Conservation (phyloP, 169 alveolate species). For the Babesia divergens region DNA sequence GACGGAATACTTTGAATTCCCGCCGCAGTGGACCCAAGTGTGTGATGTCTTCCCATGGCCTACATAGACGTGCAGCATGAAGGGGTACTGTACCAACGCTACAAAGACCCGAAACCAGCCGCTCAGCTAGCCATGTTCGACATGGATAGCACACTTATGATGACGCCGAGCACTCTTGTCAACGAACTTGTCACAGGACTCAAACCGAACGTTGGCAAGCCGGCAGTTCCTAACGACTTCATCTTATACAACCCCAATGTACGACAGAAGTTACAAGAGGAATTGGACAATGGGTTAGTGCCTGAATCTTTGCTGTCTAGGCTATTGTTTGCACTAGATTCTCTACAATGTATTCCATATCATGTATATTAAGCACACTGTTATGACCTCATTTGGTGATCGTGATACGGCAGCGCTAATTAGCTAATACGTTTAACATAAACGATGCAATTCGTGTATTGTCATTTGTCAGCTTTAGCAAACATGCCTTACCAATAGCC, state of each 20-base stretch:
- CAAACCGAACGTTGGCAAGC: constrained; percentile 15
- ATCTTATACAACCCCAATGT: constrained; percentile 48
- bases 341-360: constrained; percentile 37
- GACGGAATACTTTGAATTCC: neutral
- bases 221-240: constrained; percentile 54
- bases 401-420: neutral
- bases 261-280: constrained; percentile 28
- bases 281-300: constrained; percentile 37
- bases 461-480: no score
- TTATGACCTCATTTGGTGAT: neutral
- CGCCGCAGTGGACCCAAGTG: constrained; percentile 29
- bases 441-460: no score
- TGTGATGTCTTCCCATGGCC: neutral
- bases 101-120: constrained; percentile 50
- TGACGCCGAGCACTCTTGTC: constrained; percentile 57
- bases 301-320: neutral
- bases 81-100: constrained; percentile 35
- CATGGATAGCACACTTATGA: constrained; percentile 64
- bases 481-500: no score
- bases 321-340: constrained; percentile 35
- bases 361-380: neutral
- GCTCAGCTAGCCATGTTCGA: constrained; percentile 51
- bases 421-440: no score
- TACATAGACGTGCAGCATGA: constrained; percentile 15
- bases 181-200: constrained; percentile 44